Conservation (phyloP, 352 stramenopile genomes). For the Chrysophaeum taylorii region DNA sequence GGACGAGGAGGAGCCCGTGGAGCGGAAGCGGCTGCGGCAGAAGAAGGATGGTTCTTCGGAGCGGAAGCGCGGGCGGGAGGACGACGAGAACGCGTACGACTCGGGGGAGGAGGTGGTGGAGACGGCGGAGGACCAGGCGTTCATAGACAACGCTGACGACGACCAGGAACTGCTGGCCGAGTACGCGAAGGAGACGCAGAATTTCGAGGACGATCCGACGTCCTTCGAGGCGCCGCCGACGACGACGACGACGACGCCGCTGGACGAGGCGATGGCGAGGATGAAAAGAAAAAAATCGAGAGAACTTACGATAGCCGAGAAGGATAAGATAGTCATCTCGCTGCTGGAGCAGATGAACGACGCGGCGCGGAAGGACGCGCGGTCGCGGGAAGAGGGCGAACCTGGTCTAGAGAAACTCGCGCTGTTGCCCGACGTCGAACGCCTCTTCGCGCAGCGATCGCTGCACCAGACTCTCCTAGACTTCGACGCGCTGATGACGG, state of each 20-base stretch:
- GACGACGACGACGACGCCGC: conserved; percentile 8
- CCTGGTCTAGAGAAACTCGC: background rate
- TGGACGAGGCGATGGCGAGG: background rate
- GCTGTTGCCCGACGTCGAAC: background rate
- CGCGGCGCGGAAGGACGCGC: background rate
- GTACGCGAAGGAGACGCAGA: background rate
- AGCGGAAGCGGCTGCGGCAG: background rate
- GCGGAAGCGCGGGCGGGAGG: background rate
- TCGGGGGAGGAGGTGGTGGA: background rate
- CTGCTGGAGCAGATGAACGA: conserved; percentile 1
- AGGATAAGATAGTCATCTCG: background rate
- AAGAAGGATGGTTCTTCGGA: background rate
- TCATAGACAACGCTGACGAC: background rate
- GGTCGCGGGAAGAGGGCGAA: background rate
- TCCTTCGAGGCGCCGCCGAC: background rate
- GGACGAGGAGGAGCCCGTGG: background rate
- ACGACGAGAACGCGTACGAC: conserved; percentile 1
- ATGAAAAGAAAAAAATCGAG: background rate
- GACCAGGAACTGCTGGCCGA: background rate
- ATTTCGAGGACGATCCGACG: background rate
- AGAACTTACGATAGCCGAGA: background rate
- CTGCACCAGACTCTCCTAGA: background rate
- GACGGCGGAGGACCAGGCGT: background rate
- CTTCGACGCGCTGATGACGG: background rate
- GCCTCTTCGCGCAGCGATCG: background rate